Base-by-base conservation (phyloP, 2,329 filamentous ascomycete species). In the Mycogone perniciosa region DNA sequence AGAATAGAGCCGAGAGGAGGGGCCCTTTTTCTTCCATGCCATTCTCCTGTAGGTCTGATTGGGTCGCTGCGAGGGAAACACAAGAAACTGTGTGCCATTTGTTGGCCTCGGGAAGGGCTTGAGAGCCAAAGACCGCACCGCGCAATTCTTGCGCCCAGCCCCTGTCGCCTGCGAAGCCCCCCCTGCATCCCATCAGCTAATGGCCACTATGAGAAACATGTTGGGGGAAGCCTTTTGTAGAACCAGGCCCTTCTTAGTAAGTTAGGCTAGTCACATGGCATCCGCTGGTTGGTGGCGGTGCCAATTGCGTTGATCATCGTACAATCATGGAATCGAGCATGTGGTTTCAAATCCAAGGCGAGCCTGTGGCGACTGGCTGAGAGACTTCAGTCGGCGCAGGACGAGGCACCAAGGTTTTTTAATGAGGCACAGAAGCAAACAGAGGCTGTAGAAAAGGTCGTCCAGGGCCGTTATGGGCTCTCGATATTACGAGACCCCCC, bases 151-250 rank as follows among this genome's bases (percentile, higher is more conserved):
- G 37, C 9, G 37, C 37, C 9, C 6, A 20, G 9, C 37, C 37
- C 9, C 37, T n/a, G 6, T 20, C 37, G 35, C 41, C 30, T 44
- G 41, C 42, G 44, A 35, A 41, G 29, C 47, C 11, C 39, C 33
- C 33, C 39, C 50, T 47, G 50, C 50, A 51, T 40, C 29, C 29
- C 50, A 47, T 11, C 50, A 44, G 44, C 49, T 39, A 51, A 38
- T 20, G 44, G 27, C 27, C 9, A 51, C 40, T 45, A 44, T 1
- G 44, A 27, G 27, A 31, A 40, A 27, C n/a, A 6, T 30, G 45
- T 52, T 48, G 44, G 44, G 41, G 50, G 44, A 39, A 37, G 27
- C 27, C n/a, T n/a, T 31, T 41, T 35, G 38, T 46, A 40, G 44
- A 46, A 34, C 46, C n/a, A 31, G 20, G 38, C 27, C 10, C 11